These are phyloP conservation scores for Rhizopogon roseolus DNA, from an alignment of 768 basidiomycete species.

Conservation along the genomic window DNA sequence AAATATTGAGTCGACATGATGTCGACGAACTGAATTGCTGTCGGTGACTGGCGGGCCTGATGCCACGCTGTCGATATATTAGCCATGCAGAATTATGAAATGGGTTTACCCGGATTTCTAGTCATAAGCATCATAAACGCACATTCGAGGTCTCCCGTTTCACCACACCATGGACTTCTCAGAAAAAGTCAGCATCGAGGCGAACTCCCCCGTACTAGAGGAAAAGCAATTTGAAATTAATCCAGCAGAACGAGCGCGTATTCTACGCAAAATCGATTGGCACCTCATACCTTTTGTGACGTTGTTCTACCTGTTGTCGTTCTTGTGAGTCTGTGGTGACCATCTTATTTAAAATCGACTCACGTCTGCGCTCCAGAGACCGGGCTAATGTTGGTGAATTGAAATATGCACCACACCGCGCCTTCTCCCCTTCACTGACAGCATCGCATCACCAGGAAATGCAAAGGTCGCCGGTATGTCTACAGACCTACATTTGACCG, in stretches of 20 bases:
- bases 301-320: constrained; percentile 40
- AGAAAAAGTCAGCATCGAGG: too few relatives aligned
- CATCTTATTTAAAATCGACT: not conserved
- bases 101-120: not conserved
- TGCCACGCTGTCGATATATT: too few relatives aligned
- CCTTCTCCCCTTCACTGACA: not conserved
- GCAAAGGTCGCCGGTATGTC: constrained; percentile 42
- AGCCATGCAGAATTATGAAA: too few relatives aligned
- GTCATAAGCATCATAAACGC: too few relatives aligned
- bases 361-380: constrained; percentile 24
- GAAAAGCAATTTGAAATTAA: constrained; percentile 3
- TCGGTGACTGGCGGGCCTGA: too few relatives aligned
- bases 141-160: too few relatives aligned
- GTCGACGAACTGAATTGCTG: too few relatives aligned
- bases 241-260: constrained; percentile 17
- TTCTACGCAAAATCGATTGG: constrained; percentile 38
- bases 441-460: constrained; percentile 24
- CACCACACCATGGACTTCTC: too few relatives aligned
- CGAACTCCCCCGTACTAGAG: too few relatives aligned
- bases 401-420: not conserved
- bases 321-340: constrained; percentile 31
- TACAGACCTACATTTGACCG: constrained; percentile 28
- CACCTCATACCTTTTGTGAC: constrained; percentile 43
- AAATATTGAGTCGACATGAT: too few relatives aligned
- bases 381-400: constrained; percentile 39